Conservation (phyloP, 108 stramenopile genomes). For the Skeletonema menzelii region DNA sequence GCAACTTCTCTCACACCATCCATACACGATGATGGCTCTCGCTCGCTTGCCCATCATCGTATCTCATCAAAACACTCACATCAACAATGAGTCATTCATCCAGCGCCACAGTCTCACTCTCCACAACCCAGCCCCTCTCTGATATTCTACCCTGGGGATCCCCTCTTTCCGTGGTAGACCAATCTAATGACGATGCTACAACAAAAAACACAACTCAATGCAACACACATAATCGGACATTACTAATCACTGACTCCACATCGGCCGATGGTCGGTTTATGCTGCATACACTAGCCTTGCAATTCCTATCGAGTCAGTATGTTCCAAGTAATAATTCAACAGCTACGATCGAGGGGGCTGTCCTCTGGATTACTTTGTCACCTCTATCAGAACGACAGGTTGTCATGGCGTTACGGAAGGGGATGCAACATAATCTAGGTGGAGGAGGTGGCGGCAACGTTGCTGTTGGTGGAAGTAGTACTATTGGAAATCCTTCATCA, state of each 20-base stretch:
- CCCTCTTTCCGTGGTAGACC: slow-evolving; percentile 6
- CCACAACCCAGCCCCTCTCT: slow-evolving; percentile 36
- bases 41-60: too few relatives aligned
- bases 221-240: slow-evolving; percentile 16
- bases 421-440: slow-evolving; percentile 22
- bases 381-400: slow-evolving; percentile 26
- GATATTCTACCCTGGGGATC: slow-evolving; percentile 41
- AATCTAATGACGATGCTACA: slow-evolving; percentile 6
- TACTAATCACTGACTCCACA: slow-evolving; percentile 37
- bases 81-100: background rate
- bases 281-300: slow-evolving; percentile 38
- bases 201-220: background rate
- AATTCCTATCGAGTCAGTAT: slow-evolving; percentile 31
- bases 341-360: slow-evolving; percentile 22
- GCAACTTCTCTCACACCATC: too few relatives aligned
- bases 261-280: slow-evolving; percentile 43
- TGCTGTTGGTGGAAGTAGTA: background rate
- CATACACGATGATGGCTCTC: too few relatives aligned
- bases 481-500: background rate
- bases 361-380: slow-evolving; percentile 34
- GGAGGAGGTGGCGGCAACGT: background rate
- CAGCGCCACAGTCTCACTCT: slow-evolving; percentile 4
- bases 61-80: background rate
- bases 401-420: slow-evolving; percentile 18
- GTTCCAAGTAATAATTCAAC: background rate